A percentile compares a stretch with the other conserved stretches of the same genome.
phyloP scores from a whole-genome alignment of 2,329 filamentous ascomycete genomes.

The Alternaria sp. region DNA sequence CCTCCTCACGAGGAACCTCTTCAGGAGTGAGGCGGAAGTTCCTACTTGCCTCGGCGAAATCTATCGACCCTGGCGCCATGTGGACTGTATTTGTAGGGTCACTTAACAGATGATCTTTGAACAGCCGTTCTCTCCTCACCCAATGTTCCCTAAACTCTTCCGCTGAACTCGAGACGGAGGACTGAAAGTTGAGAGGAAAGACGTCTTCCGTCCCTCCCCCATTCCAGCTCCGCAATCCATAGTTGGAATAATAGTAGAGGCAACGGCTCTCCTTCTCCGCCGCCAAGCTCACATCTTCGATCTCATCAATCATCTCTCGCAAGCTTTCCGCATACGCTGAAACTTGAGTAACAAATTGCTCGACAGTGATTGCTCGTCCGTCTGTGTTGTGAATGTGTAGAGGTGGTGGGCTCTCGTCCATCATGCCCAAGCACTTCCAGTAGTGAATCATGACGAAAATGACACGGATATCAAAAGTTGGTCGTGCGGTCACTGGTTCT shows the following conservation, averaged over 20 bases:
- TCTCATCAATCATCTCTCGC: not conserved
- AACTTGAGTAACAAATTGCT: not conserved
- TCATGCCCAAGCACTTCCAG: not conserved
- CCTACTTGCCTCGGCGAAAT: not conserved
- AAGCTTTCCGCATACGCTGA: not conserved
- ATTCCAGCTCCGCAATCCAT: not conserved
- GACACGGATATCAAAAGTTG: not conserved
- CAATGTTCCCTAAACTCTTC: not conserved
- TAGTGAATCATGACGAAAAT: accelerated
- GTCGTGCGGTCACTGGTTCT: not conserved
- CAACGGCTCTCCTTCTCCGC: not conserved
- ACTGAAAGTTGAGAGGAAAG: not conserved
- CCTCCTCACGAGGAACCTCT: not conserved
- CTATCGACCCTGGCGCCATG: not conserved
- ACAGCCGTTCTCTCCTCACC: not conserved
- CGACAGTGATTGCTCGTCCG: not conserved
- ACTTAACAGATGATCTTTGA: not conserved
- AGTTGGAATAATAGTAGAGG: not conserved
- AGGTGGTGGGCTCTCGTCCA: not conserved
- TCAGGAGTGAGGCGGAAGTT: not conserved
- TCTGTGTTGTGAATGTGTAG: not conserved
- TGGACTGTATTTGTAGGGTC: not conserved
- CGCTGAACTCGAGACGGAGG: not conserved
- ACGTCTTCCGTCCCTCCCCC: not conserved
- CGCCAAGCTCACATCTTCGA: not conserved